phyloP scores from a whole-genome alignment of 768 basidiomycete species.

The Chiua virens region DNA sequence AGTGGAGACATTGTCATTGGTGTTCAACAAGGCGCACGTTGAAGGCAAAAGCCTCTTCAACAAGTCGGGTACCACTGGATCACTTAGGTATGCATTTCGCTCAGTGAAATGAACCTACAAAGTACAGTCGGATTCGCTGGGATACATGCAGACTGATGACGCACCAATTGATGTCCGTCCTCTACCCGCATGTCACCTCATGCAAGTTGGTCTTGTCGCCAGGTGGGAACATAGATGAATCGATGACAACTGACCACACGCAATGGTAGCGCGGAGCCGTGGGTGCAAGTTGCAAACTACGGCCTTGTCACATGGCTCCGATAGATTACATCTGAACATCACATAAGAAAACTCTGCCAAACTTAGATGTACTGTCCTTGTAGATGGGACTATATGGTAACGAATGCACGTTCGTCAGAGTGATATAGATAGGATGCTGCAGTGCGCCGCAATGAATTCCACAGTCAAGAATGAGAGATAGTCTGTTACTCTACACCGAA shows the following conservation, averaged over 20 bases:
- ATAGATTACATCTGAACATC: neutral
- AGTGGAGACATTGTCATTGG: neutral
- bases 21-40: constrained; percentile 32
- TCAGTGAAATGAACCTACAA: constrained; percentile 52
- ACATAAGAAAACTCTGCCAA: neutral
- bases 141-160: constrained; percentile 12
- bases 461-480: constrained; percentile 5
- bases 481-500: constrained; percentile 58
- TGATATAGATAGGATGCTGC: constrained; percentile 16
- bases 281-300: constrained; percentile 1
- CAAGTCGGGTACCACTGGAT: constrained; percentile 61
- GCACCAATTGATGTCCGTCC: constrained; percentile 64
- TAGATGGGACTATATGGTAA: constrained; percentile 1
- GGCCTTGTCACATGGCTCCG: neutral
- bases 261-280: too few relatives aligned
- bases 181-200: constrained; percentile 54
- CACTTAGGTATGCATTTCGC: constrained; percentile 59
- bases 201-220: neutral
- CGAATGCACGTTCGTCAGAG: neutral
- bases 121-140: neutral
- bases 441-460: neutral
- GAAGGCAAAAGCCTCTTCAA: constrained; percentile 57
- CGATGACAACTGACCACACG: too few relatives aligned
- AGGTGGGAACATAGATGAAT: neutral
- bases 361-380: neutral